Evolutionary conservation across 108 stramenopile genomes (phyloP), one percentile per base, ranked within the genome.

Genomic region (Nitzschia sp.): DNA sequence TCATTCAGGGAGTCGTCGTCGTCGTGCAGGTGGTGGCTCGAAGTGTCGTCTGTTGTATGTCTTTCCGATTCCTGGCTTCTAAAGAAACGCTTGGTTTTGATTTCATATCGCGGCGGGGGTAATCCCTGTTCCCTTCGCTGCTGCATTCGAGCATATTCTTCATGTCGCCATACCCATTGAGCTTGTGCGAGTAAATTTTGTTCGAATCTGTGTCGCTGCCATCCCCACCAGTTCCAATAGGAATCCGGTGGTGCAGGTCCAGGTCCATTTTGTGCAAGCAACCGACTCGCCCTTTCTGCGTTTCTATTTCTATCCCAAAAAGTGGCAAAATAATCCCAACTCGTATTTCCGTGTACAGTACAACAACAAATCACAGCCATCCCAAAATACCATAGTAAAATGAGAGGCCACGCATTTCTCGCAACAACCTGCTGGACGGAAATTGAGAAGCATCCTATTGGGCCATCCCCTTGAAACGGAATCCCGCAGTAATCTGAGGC

Each of bases 381-480:
- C 19, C 70, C 75, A 62, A 64, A 33, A 42, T 68, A 75, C 80
- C 80, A 76, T 5, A 81, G 29, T 18, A 81, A 17, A 8, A 75
- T 65, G 11, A 81, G 18, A 0, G 80, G 75, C 75, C 75, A 81
- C 0, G 71, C 64, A 46, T 78, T 78, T 3, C 65, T 29, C 3
- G 75, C 75, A 19, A 76, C 35, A 21, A 64, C 45, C 9, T 64
- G 38, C 24, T 59, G 59, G 45, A 69, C 65, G 27, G 58, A 51
- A 23, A 42, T 29, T 1, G 46, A 51, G 47, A 61, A 76, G 26
- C 75, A 76, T 24, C 31, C 48, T 5, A 62, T 38, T 25, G 53
- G 58, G 8, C 28, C 49, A 21, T 21, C 26, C 2, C 27, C 35
- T 6, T 32, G 42, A 13, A 35, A 18, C 8, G 68, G 53, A 31